These are phyloP conservation scores for Pascua sp. DNA, from an alignment of 1,284 basidiomycete species.

Conservation along the genomic window DNA sequence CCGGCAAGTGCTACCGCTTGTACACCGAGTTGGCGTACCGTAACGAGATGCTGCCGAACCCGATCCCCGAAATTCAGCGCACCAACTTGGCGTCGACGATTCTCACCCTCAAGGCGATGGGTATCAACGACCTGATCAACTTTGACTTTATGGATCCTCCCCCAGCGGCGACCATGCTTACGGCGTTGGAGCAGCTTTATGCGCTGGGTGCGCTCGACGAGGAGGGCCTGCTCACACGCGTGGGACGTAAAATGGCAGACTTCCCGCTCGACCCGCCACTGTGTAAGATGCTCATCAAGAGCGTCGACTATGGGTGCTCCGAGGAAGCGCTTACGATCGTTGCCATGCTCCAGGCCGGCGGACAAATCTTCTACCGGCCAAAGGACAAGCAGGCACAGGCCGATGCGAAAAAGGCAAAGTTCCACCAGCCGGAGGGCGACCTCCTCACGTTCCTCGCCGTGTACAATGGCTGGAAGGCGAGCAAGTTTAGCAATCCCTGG, in stretches of 20 bases:
- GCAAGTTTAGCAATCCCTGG: slow-evolving; percentile 94
- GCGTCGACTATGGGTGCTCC: slow-evolving; percentile 91
- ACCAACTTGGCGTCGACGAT: slow-evolving; percentile 92
- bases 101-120: slow-evolving; percentile 96
- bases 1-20: slow-evolving; percentile 95
- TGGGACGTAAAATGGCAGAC: slow-evolving; percentile 98
- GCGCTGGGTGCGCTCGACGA: slow-evolving; percentile 94
- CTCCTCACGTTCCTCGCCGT: slow-evolving; percentile 92
- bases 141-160: slow-evolving; percentile 99
- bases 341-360: slow-evolving; percentile 89
- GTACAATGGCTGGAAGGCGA: slow-evolving; percentile 96
- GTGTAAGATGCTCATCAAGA: slow-evolving; percentile 98
- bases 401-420: slow-evolving; percentile 52
- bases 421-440: slow-evolving; percentile 82
- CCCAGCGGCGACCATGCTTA: slow-evolving; percentile 87
- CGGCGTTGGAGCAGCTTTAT: slow-evolving; percentile 85
- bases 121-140: slow-evolving; percentile 93
- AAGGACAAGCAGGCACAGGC: slow-evolving; percentile 99
- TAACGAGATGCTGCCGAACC: slow-evolving; percentile 98
- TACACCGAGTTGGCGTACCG: slow-evolving; percentile 97
- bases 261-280: slow-evolving; percentile 96
- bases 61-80: slow-evolving; percentile 95
- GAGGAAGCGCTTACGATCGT: slow-evolving; percentile 96
- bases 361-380: slow-evolving; percentile 94
- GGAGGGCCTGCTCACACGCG: slow-evolving; percentile 86